Percentiles rank a stretch among this genome's conserved stretches.
phyloP scores from a whole-genome alignment of 1,284 basidiomycete species.

The Trametes pubescens region DNA sequence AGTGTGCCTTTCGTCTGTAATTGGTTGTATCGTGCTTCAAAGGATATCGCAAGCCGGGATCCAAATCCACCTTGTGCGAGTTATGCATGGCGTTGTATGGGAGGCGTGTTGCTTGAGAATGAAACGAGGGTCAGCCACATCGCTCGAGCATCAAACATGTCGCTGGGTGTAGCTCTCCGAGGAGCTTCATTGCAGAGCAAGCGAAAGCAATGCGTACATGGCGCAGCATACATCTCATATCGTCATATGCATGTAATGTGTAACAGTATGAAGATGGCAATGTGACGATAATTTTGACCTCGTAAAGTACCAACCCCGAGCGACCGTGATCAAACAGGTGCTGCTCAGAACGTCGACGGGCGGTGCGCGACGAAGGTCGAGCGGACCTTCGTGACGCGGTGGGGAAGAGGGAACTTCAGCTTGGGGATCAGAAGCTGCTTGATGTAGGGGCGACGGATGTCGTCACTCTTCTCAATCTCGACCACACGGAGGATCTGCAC shows the following conservation, averaged over 20 bases:
- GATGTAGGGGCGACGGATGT: constrained; percentile 96
- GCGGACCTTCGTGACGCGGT: constrained; percentile 80
- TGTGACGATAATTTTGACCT: constrained; percentile 28
- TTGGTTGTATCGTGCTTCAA: no score
- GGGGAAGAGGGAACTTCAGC: constrained; percentile 98
- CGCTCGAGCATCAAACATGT: no score
- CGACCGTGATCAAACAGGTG: constrained; percentile 7
- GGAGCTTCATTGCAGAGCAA: constrained; percentile 11
- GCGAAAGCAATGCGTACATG: constrained; percentile 19
- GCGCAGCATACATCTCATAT: constrained; percentile 34
- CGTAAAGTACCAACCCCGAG: constrained; percentile 17
- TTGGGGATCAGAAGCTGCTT: constrained; percentile 92
- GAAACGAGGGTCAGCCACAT: no score
- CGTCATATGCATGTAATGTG: constrained; percentile 33
- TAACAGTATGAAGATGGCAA: constrained; percentile 23
- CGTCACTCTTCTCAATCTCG: constrained; percentile 91
- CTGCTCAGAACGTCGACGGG: constrained; percentile 68
- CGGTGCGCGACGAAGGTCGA: constrained; percentile 80
- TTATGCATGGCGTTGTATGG: no score
- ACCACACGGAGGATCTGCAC: constrained; percentile 89
- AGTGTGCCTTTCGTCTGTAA: no score
- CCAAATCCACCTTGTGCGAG: background rate
- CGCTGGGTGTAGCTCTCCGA: background rate
- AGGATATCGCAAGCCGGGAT: background rate
- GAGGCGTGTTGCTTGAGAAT: no score